Evolutionary conservation across 352 stramenopile genomes (phyloP).

Genomic region (Nothophytophthora sp.): DNA sequence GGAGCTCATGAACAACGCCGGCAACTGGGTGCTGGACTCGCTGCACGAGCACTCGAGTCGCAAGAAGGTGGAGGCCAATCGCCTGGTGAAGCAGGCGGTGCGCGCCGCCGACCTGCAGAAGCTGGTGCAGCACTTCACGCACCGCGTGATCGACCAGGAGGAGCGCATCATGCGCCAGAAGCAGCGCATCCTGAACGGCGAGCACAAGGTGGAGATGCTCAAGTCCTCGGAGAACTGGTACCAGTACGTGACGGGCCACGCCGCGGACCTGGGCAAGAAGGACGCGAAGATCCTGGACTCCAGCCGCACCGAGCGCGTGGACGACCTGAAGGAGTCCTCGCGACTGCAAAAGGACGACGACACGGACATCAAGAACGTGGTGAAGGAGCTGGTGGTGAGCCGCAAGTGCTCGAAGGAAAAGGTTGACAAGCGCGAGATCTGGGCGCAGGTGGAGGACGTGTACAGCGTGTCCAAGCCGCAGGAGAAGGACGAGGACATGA

Average conservation of each 20-base stretch:
- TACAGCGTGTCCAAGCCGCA: conserved; percentile 82
- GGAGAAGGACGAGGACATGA: conserved; percentile 92
- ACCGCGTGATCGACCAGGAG: conserved; percentile 89
- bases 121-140: conserved; percentile 89
- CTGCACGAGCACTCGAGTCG: conserved; percentile 84
- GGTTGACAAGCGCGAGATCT: conserved; percentile 84
- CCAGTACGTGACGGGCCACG: conserved; percentile 83
- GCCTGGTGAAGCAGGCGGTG: conserved; percentile 82
- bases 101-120: conserved; percentile 85
- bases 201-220: conserved; percentile 92
- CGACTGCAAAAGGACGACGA: conserved; percentile 88
- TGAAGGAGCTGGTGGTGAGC: conserved; percentile 65
- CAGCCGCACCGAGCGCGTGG: conserved; percentile 58
- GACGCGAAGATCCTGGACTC: conserved; percentile 81
- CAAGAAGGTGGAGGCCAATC: conserved; percentile 88
- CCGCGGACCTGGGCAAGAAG: conserved; percentile 78
- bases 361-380: conserved; percentile 67
- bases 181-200: conserved; percentile 87
- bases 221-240: conserved; percentile 91
- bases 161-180: conserved; percentile 91
- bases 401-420: conserved; percentile 72
- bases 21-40: conserved; percentile 85
- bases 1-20: conserved; percentile 85
- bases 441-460: conserved; percentile 83
- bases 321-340: conserved; percentile 80